Evolutionary conservation across 257 asterid species (phyloP).

Genomic region (Fraxinus pennsylvanica): DNA sequence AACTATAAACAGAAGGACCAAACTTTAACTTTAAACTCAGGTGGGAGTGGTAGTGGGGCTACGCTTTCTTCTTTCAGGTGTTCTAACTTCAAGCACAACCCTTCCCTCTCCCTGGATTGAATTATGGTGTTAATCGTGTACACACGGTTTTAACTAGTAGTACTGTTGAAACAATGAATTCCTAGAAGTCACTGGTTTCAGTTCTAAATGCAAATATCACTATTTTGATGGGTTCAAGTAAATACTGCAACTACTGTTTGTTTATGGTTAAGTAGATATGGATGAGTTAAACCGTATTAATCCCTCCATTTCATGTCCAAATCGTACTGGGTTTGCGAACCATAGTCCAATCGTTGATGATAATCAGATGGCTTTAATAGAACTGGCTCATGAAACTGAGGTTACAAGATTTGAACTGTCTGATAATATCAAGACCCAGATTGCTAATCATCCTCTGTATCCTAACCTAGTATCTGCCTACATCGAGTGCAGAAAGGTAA

Average conservation of each 20-base stretch:
- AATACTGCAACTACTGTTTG: not conserved
- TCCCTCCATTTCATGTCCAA: constrained; percentile 39
- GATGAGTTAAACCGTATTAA: constrained; percentile 55
- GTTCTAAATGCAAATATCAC: not conserved
- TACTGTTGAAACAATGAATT: constrained; percentile 8
- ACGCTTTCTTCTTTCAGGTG: not conserved
- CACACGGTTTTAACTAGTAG: not conserved
- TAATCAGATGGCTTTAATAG: constrained; percentile 17
- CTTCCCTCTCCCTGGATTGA: too few relatives aligned
- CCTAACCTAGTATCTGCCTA: constrained; percentile 71
- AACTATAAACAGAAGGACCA: not conserved
- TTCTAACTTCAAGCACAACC: too few relatives aligned
- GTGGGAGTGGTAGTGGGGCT: not conserved
- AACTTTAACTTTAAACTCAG: not conserved
- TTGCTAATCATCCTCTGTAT: constrained; percentile 82
- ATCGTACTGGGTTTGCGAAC: not conserved
- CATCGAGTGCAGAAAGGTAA: constrained; percentile 73
- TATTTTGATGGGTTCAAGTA: not conserved
- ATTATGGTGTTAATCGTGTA: not conserved
- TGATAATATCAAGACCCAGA: constrained; percentile 66
- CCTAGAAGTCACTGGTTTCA: constrained; percentile 35
- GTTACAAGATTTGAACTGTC: constrained; percentile 39
- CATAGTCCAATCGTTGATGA: not conserved
- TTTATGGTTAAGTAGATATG: constrained; percentile 19
- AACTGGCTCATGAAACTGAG: constrained; percentile 6